Percentiles rank a stretch among this genome's conserved stretches.
Conservation (phyloP, 129 eudicot genomes). For the Flaveria sonorensis region DNA sequence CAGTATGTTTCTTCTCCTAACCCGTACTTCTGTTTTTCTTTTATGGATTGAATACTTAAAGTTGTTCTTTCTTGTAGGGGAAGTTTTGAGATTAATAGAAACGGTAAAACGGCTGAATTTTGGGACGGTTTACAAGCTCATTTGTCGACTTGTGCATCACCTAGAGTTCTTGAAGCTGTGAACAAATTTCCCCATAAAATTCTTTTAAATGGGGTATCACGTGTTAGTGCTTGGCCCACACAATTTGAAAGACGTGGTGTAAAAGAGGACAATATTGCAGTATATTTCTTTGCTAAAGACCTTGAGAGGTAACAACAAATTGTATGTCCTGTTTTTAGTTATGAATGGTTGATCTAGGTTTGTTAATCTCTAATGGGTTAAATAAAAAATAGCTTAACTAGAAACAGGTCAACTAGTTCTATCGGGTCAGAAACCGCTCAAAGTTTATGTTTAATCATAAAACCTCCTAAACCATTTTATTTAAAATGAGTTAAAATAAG, state of each 20-base stretch:
- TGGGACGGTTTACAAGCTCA: conserved; percentile 95
- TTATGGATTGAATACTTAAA: conserved; percentile 6
- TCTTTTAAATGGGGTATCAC: conserved; percentile 69
- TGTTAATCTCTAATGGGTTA: background rate
- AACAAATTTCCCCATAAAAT: conserved; percentile 58
- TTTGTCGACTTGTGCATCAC: conserved; percentile 74
- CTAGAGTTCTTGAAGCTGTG: conserved; percentile 63
- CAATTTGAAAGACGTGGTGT: conserved; percentile 74
- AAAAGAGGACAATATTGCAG: conserved; percentile 68
- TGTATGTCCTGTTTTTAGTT: background rate
- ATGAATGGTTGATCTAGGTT: background rate
- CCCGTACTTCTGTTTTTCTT: background rate
- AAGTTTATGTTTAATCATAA: background rate
- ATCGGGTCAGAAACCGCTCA: background rate
- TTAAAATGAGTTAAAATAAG: background rate
- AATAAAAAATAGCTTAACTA: background rate
- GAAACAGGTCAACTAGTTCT: background rate
- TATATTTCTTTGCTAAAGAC: conserved; percentile 92
- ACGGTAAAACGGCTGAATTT: conserved; percentile 46
- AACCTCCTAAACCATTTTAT: background rate
- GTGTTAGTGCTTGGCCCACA: conserved; percentile 77
- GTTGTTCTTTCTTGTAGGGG: conserved; percentile 55
- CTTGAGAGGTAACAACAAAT: conserved; percentile 53
- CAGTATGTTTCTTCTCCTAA: conserved; percentile 53
- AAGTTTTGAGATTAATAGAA: conserved; percentile 72